Evolutionary conservation across 1,139 yeast species (phyloP), one percentile per base, ranked within the genome.

Genomic region (Sugiyamaella grinbergsii): DNA sequence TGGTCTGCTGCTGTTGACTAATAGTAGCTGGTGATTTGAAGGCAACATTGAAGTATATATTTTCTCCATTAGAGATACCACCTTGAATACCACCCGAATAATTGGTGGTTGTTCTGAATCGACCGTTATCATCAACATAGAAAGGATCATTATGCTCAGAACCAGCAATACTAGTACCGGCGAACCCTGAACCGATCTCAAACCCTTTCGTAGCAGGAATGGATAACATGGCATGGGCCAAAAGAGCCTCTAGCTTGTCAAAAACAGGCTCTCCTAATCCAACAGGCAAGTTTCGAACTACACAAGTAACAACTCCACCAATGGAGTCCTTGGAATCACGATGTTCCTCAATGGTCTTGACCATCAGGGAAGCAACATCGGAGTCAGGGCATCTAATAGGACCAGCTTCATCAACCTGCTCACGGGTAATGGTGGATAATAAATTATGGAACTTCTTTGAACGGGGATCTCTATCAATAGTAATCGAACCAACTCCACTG

Each of bases 1-100:
- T 80, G 20, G 98, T 93, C 40, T 76, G 72, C 73, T 93, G 98
- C 65, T 86, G 95, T 74, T 90, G 95, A 50, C 95, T 83, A 60
- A 93, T 93, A 40, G 98, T 93, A 50, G 98, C 98, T 40, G 97
- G 98, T 2, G 97, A 90, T 75, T 93, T 93, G 81, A 93, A 93
- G 2, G 98, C 98, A 42, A 93, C 94, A 16, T 89, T 84, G 71
- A 94, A 93, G 74, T 85, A 93, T 64, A 93, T 87, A 72, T 86
- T 79, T 71, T 93, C 98, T 60, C 98, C 98, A 69, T 93, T 93
- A 51, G 96, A 76, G 64, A 93, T 93, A 65, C 98, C 98, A 64
- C 98, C 98, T 74, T 93, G 98, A 55, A 91, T 81, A 71, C 98
- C 98, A 62, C 98, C 98, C 29, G 96, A 87, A 72, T 85, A 84